Evolutionary conservation across 2,329 filamentous ascomycete genomes (phyloP).

Genomic region (Orbilia quercus): DNA sequence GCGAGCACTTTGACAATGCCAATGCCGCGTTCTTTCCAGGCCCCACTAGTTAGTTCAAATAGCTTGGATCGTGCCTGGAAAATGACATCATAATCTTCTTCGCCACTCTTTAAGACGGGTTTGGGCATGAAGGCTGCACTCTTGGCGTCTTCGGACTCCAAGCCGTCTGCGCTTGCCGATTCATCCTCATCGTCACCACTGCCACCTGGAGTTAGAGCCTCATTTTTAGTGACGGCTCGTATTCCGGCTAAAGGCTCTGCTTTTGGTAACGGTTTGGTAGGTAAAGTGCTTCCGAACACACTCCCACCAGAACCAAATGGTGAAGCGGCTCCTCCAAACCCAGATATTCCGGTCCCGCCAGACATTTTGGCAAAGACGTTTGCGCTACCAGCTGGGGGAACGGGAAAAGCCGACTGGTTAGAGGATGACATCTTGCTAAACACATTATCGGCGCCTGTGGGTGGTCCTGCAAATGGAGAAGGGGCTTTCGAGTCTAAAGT

Average conservation of each 20-base stretch:
- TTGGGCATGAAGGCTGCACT: slow-evolving; percentile 9
- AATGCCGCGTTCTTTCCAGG: slow-evolving; percentile 51
- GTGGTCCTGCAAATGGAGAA: slow-evolving; percentile 48
- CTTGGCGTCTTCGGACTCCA: slow-evolving; percentile 14
- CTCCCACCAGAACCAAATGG: slow-evolving; percentile 35
- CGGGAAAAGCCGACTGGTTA: slow-evolving; percentile 25
- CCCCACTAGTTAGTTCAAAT: slow-evolving; percentile 38
- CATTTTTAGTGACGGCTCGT: slow-evolving; percentile 16
- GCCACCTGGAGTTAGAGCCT: slow-evolving; percentile 22
- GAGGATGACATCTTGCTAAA: slow-evolving; percentile 47
- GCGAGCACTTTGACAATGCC: slow-evolving; percentile 40
- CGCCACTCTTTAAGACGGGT: slow-evolving; percentile 43
- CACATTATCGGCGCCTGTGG: slow-evolving; percentile 41
- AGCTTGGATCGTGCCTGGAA: slow-evolving; percentile 49
- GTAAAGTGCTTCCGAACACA: slow-evolving; percentile 33
- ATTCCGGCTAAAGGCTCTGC: slow-evolving; percentile 46
- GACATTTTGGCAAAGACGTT: slow-evolving; percentile 54
- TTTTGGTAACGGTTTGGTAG: slow-evolving; percentile 42
- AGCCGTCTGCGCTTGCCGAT: background rate
- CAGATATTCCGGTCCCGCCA: slow-evolving; percentile 19
- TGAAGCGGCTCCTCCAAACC: slow-evolving; percentile 34
- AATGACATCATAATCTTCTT: slow-evolving; percentile 42
- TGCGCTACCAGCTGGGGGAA: slow-evolving; percentile 20
- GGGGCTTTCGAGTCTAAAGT: slow-evolving; percentile 9
- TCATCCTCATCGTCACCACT: slow-evolving; percentile 21